A percentile compares a stretch with the other conserved stretches of the same genome.
Evolutionary conservation across 2,329 filamentous ascomycete genomes (phyloP).

Genomic region (Raffaelea deltoideospora): DNA sequence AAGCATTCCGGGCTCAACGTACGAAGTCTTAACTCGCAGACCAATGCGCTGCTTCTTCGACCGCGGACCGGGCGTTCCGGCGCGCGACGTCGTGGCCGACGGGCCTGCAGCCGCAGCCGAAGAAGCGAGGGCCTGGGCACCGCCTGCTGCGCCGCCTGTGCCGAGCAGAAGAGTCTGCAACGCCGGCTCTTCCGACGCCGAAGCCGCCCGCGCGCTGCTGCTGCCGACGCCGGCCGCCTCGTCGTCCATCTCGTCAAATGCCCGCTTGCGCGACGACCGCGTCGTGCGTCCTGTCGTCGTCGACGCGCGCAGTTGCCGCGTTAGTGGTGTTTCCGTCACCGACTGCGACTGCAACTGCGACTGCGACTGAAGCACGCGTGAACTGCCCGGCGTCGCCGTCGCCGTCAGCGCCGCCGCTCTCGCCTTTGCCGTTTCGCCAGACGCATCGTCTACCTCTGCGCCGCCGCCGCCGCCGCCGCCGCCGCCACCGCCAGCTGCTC

Average conservation of each 20-base stretch:
- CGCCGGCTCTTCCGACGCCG: constrained; percentile 17
- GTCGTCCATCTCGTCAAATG: constrained; percentile 38
- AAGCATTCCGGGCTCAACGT: too few relatives aligned
- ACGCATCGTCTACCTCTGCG: too few relatives aligned
- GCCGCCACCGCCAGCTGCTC: not conserved
- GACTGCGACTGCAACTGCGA: too few relatives aligned
- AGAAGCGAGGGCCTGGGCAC: constrained; percentile 12
- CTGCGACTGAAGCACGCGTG: too few relatives aligned
- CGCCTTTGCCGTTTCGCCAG: constrained; percentile 1
- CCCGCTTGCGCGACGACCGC: constrained; percentile 34
- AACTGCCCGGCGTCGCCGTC: not conserved
- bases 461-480: not conserved
- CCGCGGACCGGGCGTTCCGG: constrained; percentile 42
- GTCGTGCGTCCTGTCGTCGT: constrained; percentile 26
- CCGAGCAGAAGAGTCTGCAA: constrained; percentile 7
- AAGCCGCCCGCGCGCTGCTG: too few relatives aligned
- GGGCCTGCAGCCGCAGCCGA: constrained; percentile 29
- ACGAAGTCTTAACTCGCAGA: constrained; percentile 55
- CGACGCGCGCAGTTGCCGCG: constrained; percentile 12
- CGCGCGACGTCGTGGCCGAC: constrained; percentile 39
- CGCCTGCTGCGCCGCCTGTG: not conserved
- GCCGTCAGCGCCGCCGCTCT: too few relatives aligned
- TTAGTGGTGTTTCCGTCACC: not conserved
- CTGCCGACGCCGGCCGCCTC: constrained; percentile 35
- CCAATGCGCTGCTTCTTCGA: constrained; percentile 46